Evolutionary conservation across 768 basidiomycete species (phyloP).

Genomic region (Boletus sp.): DNA sequence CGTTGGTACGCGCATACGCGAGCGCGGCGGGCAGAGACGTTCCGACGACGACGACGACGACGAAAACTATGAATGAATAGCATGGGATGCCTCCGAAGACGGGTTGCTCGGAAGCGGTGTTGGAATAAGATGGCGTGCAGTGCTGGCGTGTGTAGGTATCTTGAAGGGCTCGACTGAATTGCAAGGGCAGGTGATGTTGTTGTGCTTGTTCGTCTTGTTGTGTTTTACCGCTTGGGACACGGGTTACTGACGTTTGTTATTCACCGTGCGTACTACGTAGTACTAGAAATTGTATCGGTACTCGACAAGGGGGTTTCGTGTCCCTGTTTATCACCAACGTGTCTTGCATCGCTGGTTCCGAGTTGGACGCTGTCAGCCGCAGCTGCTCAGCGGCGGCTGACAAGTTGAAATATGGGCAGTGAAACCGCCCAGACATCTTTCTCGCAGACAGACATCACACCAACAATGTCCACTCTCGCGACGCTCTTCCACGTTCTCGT

Average conservation of each 20-base stretch:
- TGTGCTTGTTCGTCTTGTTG: background rate
- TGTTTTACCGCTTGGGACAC: background rate
- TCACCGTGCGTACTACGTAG: background rate
- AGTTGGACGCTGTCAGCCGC: background rate
- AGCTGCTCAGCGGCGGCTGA: slow-evolving; percentile 1
- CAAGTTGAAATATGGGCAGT: background rate
- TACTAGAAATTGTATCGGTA: slow-evolving; percentile 3
- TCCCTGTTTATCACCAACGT: background rate
- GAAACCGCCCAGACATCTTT: background rate
- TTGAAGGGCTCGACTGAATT: background rate
- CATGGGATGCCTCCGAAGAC: background rate
- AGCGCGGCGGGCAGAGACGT: background rate
- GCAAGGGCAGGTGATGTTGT: background rate
- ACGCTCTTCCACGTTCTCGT: slow-evolving; percentile 3
- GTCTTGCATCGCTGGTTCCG: background rate
- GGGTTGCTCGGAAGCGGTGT: background rate
- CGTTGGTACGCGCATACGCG: slow-evolving; percentile 1
- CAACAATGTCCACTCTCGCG: slow-evolving; percentile 3
- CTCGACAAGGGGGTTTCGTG: background rate
- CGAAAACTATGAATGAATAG: background rate
- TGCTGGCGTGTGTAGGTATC: background rate
- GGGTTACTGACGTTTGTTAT: background rate
- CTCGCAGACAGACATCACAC: background rate
- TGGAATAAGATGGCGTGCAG: background rate
- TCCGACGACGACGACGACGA: background rate